Conservation (phyloP, 257 asterid species). For the Ballota nigra region DNA sequence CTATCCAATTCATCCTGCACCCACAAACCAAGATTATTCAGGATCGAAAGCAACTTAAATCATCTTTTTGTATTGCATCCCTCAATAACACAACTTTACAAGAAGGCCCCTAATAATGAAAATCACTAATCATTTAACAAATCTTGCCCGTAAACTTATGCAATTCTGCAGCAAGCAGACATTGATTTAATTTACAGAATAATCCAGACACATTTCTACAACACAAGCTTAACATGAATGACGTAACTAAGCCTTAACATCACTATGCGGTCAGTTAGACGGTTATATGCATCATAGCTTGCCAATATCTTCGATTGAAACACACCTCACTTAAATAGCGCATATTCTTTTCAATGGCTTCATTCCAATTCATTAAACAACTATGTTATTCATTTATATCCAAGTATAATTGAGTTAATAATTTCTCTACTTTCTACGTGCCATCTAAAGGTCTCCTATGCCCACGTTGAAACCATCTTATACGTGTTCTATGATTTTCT, state of each 20-base stretch:
- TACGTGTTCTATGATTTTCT: background rate
- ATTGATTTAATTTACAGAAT: constrained; percentile 1
- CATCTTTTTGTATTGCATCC: background rate
- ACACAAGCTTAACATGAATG: background rate
- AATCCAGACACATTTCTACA: background rate
- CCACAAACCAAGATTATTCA: constrained; percentile 5
- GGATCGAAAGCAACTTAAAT: background rate
- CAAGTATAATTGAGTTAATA: background rate
- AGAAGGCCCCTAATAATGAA: background rate
- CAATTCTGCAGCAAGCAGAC: background rate
- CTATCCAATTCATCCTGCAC: constrained; percentile 77
- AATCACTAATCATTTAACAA: background rate
- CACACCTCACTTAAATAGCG: background rate
- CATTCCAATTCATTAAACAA: background rate
- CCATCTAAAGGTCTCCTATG: background rate
- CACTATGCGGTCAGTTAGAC: background rate
- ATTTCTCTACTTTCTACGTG: background rate
- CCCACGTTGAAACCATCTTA: background rate
- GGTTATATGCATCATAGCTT: background rate
- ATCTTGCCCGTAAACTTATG: background rate
- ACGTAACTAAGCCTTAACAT: background rate
- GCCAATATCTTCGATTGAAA: background rate
- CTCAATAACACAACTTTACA: background rate
- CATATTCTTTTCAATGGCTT: background rate
- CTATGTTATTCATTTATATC: background rate